Evolutionary conservation across 495 filamentous ascomycete species (phyloP).

Genomic region (Podospora anserina): DNA sequence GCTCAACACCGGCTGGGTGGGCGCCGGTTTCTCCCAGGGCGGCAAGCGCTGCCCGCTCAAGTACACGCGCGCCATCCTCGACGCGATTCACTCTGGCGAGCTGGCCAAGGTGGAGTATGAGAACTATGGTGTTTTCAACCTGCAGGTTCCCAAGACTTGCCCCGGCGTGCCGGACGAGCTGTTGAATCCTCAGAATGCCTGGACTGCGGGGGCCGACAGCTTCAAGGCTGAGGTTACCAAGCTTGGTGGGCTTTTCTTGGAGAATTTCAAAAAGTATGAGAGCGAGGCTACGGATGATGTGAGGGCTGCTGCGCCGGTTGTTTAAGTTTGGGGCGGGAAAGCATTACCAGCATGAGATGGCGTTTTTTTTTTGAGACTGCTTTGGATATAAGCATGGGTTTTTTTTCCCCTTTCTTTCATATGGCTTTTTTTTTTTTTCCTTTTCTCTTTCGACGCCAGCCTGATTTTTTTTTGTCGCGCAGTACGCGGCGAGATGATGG

Average conservation of each 20-base stretch:
- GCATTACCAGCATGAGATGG: neutral
- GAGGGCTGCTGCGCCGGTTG: constrained; percentile 57
- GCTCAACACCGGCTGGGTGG: constrained; percentile 98
- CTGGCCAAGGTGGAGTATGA: constrained; percentile 90
- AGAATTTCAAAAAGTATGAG: constrained; percentile 73
- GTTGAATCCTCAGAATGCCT: constrained; percentile 89
- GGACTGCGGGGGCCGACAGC: constrained; percentile 71
- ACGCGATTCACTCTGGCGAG: constrained; percentile 95
- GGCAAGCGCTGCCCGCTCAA: constrained; percentile 98
- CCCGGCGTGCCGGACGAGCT: constrained; percentile 83
- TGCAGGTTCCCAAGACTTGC: constrained; percentile 83
- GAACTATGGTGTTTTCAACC: constrained; percentile 94
- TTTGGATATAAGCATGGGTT: neutral
- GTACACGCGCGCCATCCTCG: constrained; percentile 97
- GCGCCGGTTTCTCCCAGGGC: constrained; percentile 88
- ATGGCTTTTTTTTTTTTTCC: neutral
- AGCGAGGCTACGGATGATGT: constrained; percentile 38
- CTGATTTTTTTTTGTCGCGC: neutral
- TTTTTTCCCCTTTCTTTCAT: neutral
- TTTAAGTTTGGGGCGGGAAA: constrained; percentile 27
- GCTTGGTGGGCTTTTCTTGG: constrained; percentile 79
- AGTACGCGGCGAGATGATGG: neutral
- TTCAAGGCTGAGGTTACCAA: constrained; percentile 87
- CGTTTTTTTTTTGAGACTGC: neutral
- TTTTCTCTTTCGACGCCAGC: neutral